These are phyloP conservation scores for Malus domestica DNA, from an alignment of 306 rosid genomes.

Conservation along the genomic window DNA sequence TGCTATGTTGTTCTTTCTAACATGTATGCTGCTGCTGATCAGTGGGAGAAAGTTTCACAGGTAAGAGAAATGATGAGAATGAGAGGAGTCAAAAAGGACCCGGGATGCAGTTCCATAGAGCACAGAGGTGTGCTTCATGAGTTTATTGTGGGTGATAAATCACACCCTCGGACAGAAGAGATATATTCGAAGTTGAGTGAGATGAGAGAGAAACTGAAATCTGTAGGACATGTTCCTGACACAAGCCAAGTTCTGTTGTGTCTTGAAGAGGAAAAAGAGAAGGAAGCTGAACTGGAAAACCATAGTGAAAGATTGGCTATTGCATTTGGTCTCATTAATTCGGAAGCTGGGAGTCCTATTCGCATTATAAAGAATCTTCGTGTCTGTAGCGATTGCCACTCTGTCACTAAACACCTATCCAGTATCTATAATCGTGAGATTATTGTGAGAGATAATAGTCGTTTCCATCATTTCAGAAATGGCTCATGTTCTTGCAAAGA, in stretches of 20 bases:
- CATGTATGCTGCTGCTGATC: conserved; percentile 44
- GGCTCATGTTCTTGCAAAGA: conserved; percentile 58
- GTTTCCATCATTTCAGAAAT: conserved; percentile 56
- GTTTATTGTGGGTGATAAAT: conserved; percentile 40
- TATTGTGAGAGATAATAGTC: conserved; percentile 52
- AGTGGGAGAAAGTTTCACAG: conserved; percentile 45
- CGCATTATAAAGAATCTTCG: conserved; percentile 54
- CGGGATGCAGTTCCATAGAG: conserved; percentile 50
- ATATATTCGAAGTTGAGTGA: conserved; percentile 43
- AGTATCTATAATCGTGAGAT: conserved; percentile 40
- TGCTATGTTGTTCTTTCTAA: conserved; percentile 50
- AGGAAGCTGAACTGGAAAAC: conserved; percentile 44
- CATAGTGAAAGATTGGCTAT: conserved; percentile 61
- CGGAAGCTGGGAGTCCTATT: conserved; percentile 31
- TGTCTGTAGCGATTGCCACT: conserved; percentile 51
- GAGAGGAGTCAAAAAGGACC: conserved; percentile 40
- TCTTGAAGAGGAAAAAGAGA: conserved; percentile 36
- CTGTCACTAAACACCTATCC: conserved; percentile 45
- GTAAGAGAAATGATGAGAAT: conserved; percentile 49
- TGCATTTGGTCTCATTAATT: conserved; percentile 48
- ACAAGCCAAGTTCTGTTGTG: conserved; percentile 48
- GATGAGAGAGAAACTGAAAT: conserved; percentile 45
- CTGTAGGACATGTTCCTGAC: conserved; percentile 52
- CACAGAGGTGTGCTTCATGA: conserved; percentile 41
- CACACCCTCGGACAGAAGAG: conserved; percentile 39